Conservation (phyloP, 2,329 filamentous ascomycete genomes). For the Paramyrothecium roridum region DNA sequence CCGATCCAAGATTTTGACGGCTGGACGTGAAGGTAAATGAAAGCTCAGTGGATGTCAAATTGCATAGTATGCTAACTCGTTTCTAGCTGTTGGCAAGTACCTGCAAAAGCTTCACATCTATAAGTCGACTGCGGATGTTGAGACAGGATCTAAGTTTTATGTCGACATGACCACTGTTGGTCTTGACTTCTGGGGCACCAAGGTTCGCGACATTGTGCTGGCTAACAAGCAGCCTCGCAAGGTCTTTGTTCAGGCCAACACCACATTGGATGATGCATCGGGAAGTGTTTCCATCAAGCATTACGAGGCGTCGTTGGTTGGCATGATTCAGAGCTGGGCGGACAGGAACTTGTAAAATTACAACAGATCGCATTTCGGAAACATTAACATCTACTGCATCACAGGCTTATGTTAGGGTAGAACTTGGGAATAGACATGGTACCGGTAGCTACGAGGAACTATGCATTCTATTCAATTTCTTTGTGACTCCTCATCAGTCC, state of each 20-base stretch:
- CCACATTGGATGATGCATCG: conserved; percentile 63
- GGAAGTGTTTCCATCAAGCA: conserved; percentile 77
- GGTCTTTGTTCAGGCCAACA: conserved; percentile 94
- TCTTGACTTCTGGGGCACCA: conserved; percentile 76
- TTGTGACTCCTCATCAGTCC: too few species aligned
- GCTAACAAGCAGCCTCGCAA: conserved; percentile 79
- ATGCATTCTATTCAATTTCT: too few species aligned
- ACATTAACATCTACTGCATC: not conserved
- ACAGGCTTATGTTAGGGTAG: conserved; percentile 6
- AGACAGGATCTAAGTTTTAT: conserved; percentile 76
- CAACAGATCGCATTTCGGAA: not conserved
- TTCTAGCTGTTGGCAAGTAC: conserved; percentile 72
- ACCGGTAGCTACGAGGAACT: not conserved
- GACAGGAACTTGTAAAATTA: conserved; percentile 51
- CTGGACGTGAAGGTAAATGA: conserved; percentile 64
- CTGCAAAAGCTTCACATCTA: conserved; percentile 90
- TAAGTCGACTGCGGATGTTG: conserved; percentile 84
- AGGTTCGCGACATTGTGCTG: conserved; percentile 72
- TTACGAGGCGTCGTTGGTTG: conserved; percentile 77
- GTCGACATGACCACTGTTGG: conserved; percentile 80
- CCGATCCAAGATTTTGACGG: conserved; percentile 79
- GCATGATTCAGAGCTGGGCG: conserved; percentile 80
- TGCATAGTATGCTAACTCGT: conserved; percentile 15
- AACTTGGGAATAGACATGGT: conserved; percentile 1
- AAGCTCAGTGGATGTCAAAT: not conserved